Evolutionary conservation across 2,329 filamentous ascomycete genomes (phyloP).

Genomic region (Xylaria sp.): DNA sequence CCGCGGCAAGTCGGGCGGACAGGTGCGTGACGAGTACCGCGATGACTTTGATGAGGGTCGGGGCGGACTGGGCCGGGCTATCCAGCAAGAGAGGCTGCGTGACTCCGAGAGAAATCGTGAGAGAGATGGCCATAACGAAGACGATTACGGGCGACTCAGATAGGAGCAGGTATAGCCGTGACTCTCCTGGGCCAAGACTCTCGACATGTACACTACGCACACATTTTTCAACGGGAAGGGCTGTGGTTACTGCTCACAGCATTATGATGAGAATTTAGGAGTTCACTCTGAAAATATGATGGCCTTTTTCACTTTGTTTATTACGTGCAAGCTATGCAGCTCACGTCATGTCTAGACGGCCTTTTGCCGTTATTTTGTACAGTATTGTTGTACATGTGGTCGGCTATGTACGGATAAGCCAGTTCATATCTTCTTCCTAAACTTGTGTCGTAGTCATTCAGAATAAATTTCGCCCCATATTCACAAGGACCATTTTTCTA

Average conservation of each 20-base stretch:
- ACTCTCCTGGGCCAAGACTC: not conserved
- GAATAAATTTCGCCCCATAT: not conserved
- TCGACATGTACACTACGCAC: conserved; percentile 20
- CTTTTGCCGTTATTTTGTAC: conserved; percentile 27
- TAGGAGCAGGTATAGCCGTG: conserved; percentile 50
- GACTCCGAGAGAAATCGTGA: conserved; percentile 56
- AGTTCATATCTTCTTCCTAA: conserved; percentile 1
- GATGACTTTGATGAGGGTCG: conserved; percentile 96
- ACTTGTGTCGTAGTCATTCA: conserved; percentile 7
- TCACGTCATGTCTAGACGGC: conserved; percentile 6
- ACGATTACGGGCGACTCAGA: conserved; percentile 67
- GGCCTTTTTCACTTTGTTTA: not conserved
- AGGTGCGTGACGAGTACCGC: conserved; percentile 96
- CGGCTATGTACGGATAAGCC: conserved; percentile 10
- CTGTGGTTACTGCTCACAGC: conserved; percentile 4
- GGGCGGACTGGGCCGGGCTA: conserved; percentile 85
- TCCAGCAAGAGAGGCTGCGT: conserved; percentile 61
- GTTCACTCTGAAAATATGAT: conserved; percentile 13
- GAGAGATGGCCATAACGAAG: conserved; percentile 56
- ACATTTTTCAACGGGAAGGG: conserved; percentile 2
- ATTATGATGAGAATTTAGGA: not conserved
- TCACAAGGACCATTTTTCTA: not conserved
- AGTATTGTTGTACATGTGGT: conserved; percentile 34
- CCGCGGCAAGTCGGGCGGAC: conserved; percentile 92
- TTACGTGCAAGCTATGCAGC: conserved; percentile 18